Conservation (phyloP, 345 rosid species). For the Trapa incisa region DNA sequence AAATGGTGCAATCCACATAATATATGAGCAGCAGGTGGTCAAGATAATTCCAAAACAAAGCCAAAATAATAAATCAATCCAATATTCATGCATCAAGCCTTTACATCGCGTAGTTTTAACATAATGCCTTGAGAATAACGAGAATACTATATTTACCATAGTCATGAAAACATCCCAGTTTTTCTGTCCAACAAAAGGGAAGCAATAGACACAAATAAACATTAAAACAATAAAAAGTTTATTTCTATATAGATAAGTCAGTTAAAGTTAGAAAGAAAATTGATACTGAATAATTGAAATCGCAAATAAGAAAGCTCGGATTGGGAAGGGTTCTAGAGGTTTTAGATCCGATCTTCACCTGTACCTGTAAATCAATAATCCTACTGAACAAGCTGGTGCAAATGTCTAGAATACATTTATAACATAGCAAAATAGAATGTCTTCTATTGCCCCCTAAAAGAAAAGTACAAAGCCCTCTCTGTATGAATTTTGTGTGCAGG, state of each 20-base stretch:
- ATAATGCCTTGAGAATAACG: background rate
- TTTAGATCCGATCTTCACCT: background rate
- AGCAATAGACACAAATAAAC: background rate
- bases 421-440: background rate
- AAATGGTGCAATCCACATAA: background rate
- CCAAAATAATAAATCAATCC: background rate
- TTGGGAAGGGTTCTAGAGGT: background rate
- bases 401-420: background rate
- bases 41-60: background rate
- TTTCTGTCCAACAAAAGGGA: background rate
- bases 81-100: background rate
- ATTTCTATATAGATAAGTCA: background rate
- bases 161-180: background rate
- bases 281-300: background rate
- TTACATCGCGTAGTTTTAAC: background rate
- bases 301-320: background rate
- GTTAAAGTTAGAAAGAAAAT: background rate
- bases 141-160: background rate
- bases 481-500: background rate
- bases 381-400: slow-evolving; percentile 1
- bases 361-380: background rate
- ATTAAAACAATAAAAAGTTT: background rate
- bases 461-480: background rate
- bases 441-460: too few species aligned
- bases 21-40: background rate